Evolutionary conservation across 169 alveolate genomes (phyloP).

Genomic region (Blepharisma undulans): DNA sequence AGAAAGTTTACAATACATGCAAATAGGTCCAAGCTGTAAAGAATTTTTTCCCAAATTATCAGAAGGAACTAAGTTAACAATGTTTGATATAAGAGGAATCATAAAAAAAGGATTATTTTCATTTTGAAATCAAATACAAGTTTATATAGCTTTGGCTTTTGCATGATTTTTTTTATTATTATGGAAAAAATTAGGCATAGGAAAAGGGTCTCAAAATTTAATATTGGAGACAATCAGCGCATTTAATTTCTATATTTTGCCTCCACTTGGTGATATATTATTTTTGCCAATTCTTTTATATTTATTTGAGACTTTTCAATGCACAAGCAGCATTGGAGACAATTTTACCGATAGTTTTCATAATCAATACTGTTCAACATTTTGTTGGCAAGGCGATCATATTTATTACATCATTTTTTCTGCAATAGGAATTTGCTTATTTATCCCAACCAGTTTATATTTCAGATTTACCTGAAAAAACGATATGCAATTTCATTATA

Average conservation of each 20-base stretch:
- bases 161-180: background rate
- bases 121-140: background rate
- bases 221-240: background rate
- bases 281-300: conserved; percentile 12
- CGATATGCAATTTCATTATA: background rate
- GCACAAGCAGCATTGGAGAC: background rate
- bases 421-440: background rate
- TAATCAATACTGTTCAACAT: background rate
- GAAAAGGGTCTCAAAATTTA: background rate
- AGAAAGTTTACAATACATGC: background rate
- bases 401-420: background rate
- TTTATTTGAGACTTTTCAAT: background rate
- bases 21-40: background rate
- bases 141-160: background rate
- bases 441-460: background rate
- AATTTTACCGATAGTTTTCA: background rate
- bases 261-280: conserved; percentile 8
- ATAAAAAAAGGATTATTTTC: background rate
- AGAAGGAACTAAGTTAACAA: background rate
- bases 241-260: background rate
- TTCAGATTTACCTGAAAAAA: background rate
- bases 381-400: background rate
- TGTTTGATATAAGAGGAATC: background rate
- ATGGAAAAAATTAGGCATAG: background rate
- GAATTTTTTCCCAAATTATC: background rate